These are phyloP conservation scores for Fraxinus quadrangulata DNA, from an alignment of 257 asterid species.

Conservation along the genomic window DNA sequence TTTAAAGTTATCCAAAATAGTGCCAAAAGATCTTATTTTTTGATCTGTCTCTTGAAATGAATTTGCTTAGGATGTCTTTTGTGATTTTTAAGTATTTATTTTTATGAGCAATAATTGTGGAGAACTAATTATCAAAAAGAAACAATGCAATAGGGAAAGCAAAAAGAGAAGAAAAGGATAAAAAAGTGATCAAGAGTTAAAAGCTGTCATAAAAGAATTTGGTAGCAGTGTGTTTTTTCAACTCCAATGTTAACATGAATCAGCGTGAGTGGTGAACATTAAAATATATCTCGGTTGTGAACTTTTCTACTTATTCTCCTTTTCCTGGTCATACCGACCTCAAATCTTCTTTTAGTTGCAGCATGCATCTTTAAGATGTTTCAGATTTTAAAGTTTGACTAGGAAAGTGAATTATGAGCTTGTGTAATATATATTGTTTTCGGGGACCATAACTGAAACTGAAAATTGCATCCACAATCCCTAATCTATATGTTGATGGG, in stretches of 20 bases:
- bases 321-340: background rate
- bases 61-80: background rate
- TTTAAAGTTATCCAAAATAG: background rate
- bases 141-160: background rate
- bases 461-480: background rate
- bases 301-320: background rate
- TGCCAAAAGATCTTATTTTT: background rate
- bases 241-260: background rate
- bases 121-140: background rate
- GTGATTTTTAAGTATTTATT: background rate
- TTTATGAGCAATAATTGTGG: background rate
- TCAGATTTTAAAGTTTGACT: background rate
- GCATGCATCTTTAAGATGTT: background rate
- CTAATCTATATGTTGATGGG: background rate
- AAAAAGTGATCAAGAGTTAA: background rate
- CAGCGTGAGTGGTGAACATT: background rate
- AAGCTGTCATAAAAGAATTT: background rate
- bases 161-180: background rate
- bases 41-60: background rate
- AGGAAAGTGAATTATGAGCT: background rate
- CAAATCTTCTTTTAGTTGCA: background rate
- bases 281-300: background rate
- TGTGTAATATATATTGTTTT: background rate
- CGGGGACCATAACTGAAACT: background rate
- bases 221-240: background rate